These are phyloP conservation scores for Lotus japonicus DNA, from an alignment of 306 rosid genomes.

Conservation along the genomic window DNA sequence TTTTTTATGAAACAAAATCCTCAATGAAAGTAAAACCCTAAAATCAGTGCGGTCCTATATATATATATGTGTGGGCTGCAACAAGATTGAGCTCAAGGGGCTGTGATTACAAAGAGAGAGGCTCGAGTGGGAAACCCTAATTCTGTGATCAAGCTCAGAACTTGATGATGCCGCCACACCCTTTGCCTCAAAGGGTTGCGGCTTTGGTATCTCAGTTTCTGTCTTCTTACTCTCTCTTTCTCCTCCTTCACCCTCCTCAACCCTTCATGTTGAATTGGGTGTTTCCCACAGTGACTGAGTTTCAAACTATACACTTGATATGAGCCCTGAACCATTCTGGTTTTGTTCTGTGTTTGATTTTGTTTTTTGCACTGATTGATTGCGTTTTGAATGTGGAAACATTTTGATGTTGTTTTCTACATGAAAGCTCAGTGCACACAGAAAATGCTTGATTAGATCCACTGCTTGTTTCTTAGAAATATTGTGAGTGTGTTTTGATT, in stretches of 20 bases:
- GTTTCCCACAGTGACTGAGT: constrained; percentile 40
- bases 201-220: constrained; percentile 40
- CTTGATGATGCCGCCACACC: constrained; percentile 45
- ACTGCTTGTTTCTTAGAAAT: neutral
- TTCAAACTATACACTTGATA: constrained; percentile 58
- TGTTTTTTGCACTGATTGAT: constrained; percentile 31
- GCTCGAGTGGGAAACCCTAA: constrained; percentile 46
- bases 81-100: constrained; percentile 21
- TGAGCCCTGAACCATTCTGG: constrained; percentile 38
- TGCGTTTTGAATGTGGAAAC: constrained; percentile 25
- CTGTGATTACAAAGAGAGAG: constrained; percentile 83
- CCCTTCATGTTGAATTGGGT: neutral
- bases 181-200: neutral
- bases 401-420: constrained; percentile 24
- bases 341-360: neutral
- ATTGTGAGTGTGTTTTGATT: constrained; percentile 9
- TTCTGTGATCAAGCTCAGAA: neutral
- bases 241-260: neutral
- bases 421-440: constrained; percentile 37
- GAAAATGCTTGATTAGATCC: constrained; percentile 33
- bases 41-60: neutral
- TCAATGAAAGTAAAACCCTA: neutral
- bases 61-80: neutral
- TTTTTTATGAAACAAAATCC: no score
- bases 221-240: neutral